These are phyloP conservation scores for Pascua guehoae DNA, from an alignment of 1,284 basidiomycete genomes.

Conservation along the genomic window DNA sequence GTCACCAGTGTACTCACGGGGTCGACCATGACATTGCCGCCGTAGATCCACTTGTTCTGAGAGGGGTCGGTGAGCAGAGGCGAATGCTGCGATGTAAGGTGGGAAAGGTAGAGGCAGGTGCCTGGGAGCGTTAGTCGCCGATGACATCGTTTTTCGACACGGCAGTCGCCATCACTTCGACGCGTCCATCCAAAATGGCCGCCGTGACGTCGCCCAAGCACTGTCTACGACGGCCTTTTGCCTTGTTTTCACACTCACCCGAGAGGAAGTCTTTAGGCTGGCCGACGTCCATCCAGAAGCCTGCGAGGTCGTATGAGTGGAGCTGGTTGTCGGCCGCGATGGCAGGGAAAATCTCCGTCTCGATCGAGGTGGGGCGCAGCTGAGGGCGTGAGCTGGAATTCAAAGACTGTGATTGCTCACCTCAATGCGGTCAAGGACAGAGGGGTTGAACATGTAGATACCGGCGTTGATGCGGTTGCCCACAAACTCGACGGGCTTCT, in stretches of 20 bases:
- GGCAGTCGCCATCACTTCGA: too few relatives aligned
- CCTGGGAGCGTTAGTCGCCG: slow-evolving; percentile 27
- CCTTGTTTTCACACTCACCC: slow-evolving; percentile 25
- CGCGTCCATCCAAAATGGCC: too few relatives aligned
- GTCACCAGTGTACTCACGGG: slow-evolving; percentile 35
- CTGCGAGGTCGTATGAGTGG: slow-evolving; percentile 54
- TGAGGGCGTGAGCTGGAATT: slow-evolving; percentile 14
- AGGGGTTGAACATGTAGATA: slow-evolving; percentile 58
- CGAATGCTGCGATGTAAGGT: slow-evolving; percentile 51
- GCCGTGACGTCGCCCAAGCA: too few relatives aligned
- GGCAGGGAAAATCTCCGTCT: slow-evolving; percentile 56
- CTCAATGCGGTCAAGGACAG: slow-evolving; percentile 54
- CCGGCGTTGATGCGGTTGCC: slow-evolving; percentile 58
- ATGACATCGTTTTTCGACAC: background rate
- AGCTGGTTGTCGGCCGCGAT: slow-evolving; percentile 54
- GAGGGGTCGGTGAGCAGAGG: slow-evolving; percentile 50
- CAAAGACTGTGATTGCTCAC: slow-evolving; percentile 25
- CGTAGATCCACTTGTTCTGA: slow-evolving; percentile 53
- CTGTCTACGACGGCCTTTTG: too few relatives aligned
- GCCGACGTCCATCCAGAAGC: slow-evolving; percentile 58
- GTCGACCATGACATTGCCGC: slow-evolving; percentile 54
- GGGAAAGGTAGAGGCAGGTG: slow-evolving; percentile 55
- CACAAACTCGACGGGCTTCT: slow-evolving; percentile 57
- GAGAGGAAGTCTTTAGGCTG: slow-evolving; percentile 55
- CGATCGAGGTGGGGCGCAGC: slow-evolving; percentile 56